A percentile compares a stretch with the other conserved stretches of the same genome.
Evolutionary conservation across 768 basidiomycete species (phyloP).

Genomic region (Rossbeevera mucosa): DNA sequence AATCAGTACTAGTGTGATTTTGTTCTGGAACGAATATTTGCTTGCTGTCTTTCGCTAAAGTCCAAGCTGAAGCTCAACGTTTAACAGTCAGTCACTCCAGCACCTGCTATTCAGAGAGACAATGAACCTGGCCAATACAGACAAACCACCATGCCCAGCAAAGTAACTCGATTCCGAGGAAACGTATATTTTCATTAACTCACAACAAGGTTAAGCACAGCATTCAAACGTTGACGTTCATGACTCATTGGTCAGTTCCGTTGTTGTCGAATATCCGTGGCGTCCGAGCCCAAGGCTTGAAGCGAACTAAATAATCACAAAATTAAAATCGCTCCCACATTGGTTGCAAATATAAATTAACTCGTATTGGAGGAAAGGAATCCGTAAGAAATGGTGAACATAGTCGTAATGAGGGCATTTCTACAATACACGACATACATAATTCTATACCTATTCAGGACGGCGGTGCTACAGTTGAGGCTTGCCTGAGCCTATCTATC

Average conservation of each 20-base stretch:
- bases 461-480: slow-evolving; percentile 12
- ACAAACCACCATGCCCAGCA: not conserved
- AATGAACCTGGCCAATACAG: not conserved
- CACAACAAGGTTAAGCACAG: no score
- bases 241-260: not conserved
- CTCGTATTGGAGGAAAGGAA: slow-evolving; percentile 1
- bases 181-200: no score
- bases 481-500: slow-evolving; percentile 25
- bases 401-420: slow-evolving; percentile 7
- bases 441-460: slow-evolving; percentile 13
- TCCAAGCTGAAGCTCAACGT: not conserved
- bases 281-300: slow-evolving; percentile 4
- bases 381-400: slow-evolving; percentile 1
- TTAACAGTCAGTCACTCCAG: not conserved
- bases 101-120: not conserved
- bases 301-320: not conserved
- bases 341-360: slow-evolving; percentile 1
- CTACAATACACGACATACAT: slow-evolving; percentile 21
- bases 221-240: not conserved
- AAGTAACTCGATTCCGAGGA: not conserved
- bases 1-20: not conserved
- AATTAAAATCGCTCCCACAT: not conserved
- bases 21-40: not conserved
- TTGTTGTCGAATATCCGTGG: not conserved
- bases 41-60: not conserved